These are phyloP conservation scores for Cadophora sp. DNA, from an alignment of 2,329 filamentous ascomycete species.

Conservation along the genomic window DNA sequence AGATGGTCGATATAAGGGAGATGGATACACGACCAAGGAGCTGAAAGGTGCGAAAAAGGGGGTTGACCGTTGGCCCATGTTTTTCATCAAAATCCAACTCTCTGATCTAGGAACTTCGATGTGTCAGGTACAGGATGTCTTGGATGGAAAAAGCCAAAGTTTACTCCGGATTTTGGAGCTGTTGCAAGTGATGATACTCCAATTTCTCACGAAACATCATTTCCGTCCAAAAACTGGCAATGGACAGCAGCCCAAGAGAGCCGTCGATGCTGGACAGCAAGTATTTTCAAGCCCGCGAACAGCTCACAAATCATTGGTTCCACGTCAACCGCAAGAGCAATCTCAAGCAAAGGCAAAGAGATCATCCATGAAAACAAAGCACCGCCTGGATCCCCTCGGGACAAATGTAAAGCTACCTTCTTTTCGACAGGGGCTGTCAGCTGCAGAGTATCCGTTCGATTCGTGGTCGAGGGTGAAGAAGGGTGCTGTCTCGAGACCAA, in stretches of 20 bases:
- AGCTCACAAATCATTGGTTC: neutral
- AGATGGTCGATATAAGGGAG: constrained; percentile 53
- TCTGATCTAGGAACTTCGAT: neutral
- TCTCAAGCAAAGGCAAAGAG: neutral
- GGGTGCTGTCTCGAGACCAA: constrained; percentile 3
- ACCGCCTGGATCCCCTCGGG: constrained; percentile 29
- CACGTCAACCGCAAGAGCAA: neutral
- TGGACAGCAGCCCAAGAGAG: neutral
- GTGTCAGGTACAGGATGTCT: constrained; percentile 45
- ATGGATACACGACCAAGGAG: constrained; percentile 58
- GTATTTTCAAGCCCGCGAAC: neutral
- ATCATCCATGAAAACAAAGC: neutral
- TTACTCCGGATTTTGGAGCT: constrained; percentile 64
- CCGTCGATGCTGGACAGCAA: neutral
- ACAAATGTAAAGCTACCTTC: constrained; percentile 39
- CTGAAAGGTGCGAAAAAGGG: constrained; percentile 63
- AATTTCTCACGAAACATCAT: constrained; percentile 78
- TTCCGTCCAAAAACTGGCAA: constrained; percentile 51
- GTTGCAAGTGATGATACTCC: constrained; percentile 69
- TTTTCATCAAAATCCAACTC: constrained; percentile 73
- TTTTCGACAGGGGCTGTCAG: constrained; percentile 29
- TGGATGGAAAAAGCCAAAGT: constrained; percentile 54
- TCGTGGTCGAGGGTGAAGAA: constrained; percentile 48
- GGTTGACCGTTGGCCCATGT: constrained; percentile 88
- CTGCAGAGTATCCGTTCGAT: constrained; percentile 46